These are phyloP conservation scores for Kodamaea restingae DNA, from an alignment of 805 yeast species.

Conservation along the genomic window DNA sequence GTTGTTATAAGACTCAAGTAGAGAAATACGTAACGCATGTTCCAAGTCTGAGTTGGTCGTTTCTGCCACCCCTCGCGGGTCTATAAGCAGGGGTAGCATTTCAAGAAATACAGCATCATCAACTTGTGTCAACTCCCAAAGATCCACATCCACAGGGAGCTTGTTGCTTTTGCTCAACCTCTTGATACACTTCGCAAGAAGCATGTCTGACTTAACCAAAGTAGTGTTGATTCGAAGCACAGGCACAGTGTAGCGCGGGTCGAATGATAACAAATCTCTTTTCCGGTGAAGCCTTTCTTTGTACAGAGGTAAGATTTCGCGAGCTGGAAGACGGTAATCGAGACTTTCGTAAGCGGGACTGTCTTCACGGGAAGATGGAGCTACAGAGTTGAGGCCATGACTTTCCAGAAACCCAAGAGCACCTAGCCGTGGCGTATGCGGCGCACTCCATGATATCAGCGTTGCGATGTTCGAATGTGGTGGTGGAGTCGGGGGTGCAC, in stretches of 20 bases:
- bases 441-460: too few species aligned
- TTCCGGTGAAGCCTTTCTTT: constrained; percentile 17
- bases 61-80: constrained; percentile 6
- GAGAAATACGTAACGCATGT: neutral
- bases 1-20: constrained; percentile 7
- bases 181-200: constrained; percentile 16
- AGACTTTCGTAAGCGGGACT: neutral
- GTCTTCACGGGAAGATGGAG: neutral
- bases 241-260: constrained; percentile 21
- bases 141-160: constrained; percentile 16
- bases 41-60: constrained; percentile 4
- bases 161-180: constrained; percentile 16
- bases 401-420: too few species aligned
- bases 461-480: too few species aligned
- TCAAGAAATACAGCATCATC: constrained; percentile 20
- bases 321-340: neutral
- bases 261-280: constrained; percentile 22
- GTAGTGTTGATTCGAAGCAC: constrained; percentile 21
- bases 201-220: constrained; percentile 16
- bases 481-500: too few species aligned
- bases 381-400: too few species aligned
- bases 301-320: constrained; percentile 16
- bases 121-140: constrained; percentile 21
- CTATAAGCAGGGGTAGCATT: constrained; percentile 18
- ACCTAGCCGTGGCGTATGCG: too few species aligned